Conservation (phyloP, 306 rosid species). For the Citrullus amarus region DNA sequence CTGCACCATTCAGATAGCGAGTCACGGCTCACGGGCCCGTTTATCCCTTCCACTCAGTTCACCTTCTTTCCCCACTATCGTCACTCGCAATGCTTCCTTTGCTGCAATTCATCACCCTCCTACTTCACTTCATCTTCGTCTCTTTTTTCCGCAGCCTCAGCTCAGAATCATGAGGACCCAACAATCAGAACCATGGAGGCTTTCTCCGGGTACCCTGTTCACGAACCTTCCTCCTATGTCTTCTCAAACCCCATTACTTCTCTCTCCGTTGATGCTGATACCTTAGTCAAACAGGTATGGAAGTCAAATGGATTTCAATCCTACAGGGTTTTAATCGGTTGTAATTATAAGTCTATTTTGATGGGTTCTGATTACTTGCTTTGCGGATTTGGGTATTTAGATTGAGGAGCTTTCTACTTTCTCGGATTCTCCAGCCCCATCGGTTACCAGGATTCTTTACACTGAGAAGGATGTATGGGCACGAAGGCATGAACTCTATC, state of each 20-base stretch:
- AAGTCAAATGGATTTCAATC: neutral
- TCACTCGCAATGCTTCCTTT: conserved; percentile 14
- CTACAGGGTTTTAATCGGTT: neutral
- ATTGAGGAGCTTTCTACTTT: conserved; percentile 73
- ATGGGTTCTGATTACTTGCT: neutral
- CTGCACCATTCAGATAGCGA: neutral
- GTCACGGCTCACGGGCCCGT: neutral
- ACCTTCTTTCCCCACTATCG: neutral
- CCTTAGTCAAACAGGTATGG: conserved; percentile 64
- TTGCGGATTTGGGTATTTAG: conserved; percentile 21
- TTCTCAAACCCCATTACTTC: conserved; percentile 24
- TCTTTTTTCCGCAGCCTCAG: conserved; percentile 19
- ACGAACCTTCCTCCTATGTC: conserved; percentile 28
- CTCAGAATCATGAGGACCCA: conserved; percentile 47
- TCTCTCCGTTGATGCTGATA: conserved; percentile 47
- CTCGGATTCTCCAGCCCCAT: conserved; percentile 81
- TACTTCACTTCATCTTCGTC: conserved; percentile 17
- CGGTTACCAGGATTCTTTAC: conserved; percentile 81
- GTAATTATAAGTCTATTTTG: neutral
- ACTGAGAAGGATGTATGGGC: conserved; percentile 77
- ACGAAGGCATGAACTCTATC: conserved; percentile 36
- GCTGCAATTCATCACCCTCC: conserved; percentile 10
- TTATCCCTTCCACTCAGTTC: neutral
- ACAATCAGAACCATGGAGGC: conserved; percentile 67
- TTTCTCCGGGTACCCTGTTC: conserved; percentile 75